A percentile compares a stretch with the other conserved stretches of the same genome.
Evolutionary conservation across 139 green algal species (phyloP).

Genomic region (Tetradesmus lagerheimii): DNA sequence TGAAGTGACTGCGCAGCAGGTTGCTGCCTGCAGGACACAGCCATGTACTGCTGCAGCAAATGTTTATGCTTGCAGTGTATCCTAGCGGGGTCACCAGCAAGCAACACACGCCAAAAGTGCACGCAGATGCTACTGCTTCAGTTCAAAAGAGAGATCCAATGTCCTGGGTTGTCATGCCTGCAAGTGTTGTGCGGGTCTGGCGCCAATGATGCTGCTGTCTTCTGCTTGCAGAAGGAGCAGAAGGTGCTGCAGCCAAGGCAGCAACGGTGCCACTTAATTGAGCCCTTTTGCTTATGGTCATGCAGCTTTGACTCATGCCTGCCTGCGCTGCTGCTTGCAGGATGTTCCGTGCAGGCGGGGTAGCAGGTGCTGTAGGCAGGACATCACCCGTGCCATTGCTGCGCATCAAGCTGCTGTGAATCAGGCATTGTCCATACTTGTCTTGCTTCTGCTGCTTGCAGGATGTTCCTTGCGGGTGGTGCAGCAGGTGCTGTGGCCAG

Average conservation of each 20-base stretch:
- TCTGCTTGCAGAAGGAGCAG: conserved; percentile 49
- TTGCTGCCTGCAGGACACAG: too few relatives aligned
- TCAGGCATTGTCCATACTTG: too few relatives aligned
- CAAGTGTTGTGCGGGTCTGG: too few relatives aligned
- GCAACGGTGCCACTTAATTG: conserved; percentile 82
- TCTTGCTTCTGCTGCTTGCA: not conserved
- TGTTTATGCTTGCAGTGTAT: too few relatives aligned
- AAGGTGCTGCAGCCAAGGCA: conserved; percentile 76
- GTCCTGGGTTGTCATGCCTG: too few relatives aligned
- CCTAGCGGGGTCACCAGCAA: too few relatives aligned
- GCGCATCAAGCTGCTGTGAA: conserved; percentile 95
- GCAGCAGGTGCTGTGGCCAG: conserved; percentile 76
- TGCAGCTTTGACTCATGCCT: not conserved
- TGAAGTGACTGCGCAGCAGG: not conserved
- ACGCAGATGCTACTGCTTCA: too few relatives aligned
- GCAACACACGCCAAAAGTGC: too few relatives aligned
- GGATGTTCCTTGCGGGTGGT: conserved; percentile 78
- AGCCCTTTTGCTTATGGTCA: conserved; percentile 87
- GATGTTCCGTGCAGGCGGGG: conserved; percentile 77
- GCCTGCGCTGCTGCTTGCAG: not conserved
- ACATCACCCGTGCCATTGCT: conserved; percentile 83
- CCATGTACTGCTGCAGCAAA: too few relatives aligned
- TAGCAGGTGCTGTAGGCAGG: conserved; percentile 76
- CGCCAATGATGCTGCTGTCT: too few relatives aligned
- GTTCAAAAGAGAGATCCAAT: too few relatives aligned